Conservation (phyloP, 2,329 filamentous ascomycete genomes). For the Huntiella abstrusa region DNA sequence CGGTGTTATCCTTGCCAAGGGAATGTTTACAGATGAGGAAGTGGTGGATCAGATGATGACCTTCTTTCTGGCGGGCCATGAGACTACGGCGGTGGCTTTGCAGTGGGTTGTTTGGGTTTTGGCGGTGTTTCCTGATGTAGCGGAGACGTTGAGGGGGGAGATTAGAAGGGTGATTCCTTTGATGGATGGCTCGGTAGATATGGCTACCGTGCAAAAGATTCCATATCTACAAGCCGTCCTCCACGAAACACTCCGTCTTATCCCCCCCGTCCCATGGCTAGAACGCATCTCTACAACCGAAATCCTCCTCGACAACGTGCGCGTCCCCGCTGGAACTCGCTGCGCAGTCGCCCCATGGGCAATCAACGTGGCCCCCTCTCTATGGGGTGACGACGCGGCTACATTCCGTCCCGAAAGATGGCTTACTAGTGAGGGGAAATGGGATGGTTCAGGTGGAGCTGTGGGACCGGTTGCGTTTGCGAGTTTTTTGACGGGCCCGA, state of each 20-base stretch:
- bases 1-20: slow-evolving; percentile 59
- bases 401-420: slow-evolving; percentile 45
- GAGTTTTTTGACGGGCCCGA: slow-evolving; percentile 72
- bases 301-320: slow-evolving; percentile 44
- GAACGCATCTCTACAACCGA: slow-evolving; percentile 45
- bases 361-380: slow-evolving; percentile 45
- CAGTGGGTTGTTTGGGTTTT: slow-evolving; percentile 1
- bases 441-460: slow-evolving; percentile 37
- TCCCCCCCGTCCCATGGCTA: slow-evolving; percentile 52
- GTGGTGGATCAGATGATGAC: slow-evolving; percentile 73
- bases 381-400: slow-evolving; percentile 62
- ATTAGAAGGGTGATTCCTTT: slow-evolving; percentile 40
- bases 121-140: slow-evolving; percentile 36
- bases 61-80: neutral
- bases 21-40: slow-evolving; percentile 57
- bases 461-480: slow-evolving; percentile 58
- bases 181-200: neutral
- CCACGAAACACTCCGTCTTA: slow-evolving; percentile 57
- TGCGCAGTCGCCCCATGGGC: slow-evolving; percentile 47
- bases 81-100: neutral
- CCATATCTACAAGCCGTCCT: slow-evolving; percentile 67
- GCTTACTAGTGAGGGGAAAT: slow-evolving; percentile 42
- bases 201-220: slow-evolving; percentile 45
- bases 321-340: slow-evolving; percentile 50
- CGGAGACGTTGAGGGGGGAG: slow-evolving; percentile 48